These are phyloP conservation scores for Fagopyrum esculentum DNA, from an alignment of 148 eudicot species.

Conservation along the genomic window DNA sequence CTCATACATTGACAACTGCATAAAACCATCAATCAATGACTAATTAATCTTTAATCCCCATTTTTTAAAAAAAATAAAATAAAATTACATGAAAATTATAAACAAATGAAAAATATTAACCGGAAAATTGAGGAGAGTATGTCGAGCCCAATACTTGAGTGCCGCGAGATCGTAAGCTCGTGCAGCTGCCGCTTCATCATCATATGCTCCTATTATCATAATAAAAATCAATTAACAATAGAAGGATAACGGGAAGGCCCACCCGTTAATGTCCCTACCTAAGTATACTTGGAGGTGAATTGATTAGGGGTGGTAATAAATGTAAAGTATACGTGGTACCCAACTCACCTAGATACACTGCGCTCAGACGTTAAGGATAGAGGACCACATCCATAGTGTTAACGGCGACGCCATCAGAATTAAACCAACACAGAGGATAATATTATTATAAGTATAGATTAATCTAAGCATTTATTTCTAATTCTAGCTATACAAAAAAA, in stretches of 20 bases:
- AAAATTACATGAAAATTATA: no score
- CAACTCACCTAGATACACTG: slow-evolving; percentile 2
- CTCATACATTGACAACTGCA: slow-evolving; percentile 46
- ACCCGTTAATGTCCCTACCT: no score
- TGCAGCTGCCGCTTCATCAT: slow-evolving; percentile 76
- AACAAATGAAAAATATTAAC: slow-evolving; percentile 25
- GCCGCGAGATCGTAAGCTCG: slow-evolving; percentile 87
- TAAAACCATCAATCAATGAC: background rate
- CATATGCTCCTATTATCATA: slow-evolving; percentile 57
- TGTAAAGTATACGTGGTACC: background rate
- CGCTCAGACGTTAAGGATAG: background rate
- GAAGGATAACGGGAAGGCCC: no score
- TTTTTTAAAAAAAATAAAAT: background rate
- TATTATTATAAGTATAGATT: no score
- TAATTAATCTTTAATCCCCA: background rate
- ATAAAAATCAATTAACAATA: background rate
- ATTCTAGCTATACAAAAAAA: background rate
- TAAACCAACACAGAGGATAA: background rate
- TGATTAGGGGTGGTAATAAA: background rate
- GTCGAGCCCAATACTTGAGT: slow-evolving; percentile 72
- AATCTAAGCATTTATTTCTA: background rate
- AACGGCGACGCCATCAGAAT: background rate
- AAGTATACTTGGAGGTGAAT: background rate
- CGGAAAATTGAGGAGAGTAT: slow-evolving; percentile 65
- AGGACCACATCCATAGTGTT: background rate